Evolutionary conservation across 1,139 yeast genomes (phyloP).

Genomic region (Scheffersomyces stambukii): DNA sequence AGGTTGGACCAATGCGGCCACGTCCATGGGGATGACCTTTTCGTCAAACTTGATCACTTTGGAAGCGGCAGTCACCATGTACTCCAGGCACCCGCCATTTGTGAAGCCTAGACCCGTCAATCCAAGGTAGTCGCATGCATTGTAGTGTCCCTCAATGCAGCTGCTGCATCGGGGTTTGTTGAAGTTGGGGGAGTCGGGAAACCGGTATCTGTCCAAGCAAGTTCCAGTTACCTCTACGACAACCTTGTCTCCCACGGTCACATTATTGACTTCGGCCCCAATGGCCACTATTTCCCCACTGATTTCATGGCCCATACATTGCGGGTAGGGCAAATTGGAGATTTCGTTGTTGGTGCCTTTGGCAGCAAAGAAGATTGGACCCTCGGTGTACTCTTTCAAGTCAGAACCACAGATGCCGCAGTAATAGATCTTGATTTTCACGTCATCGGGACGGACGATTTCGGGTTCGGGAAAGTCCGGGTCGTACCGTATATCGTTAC

Average conservation of each 20-base stretch:
- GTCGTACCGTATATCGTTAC: slow-evolving; percentile 43
- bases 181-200: slow-evolving; percentile 23
- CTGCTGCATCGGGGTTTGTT: slow-evolving; percentile 32
- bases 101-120: slow-evolving; percentile 42
- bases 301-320: slow-evolving; percentile 52
- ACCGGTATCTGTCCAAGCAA: slow-evolving; percentile 36
- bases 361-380: slow-evolving; percentile 44
- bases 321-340: slow-evolving; percentile 16
- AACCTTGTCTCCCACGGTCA: slow-evolving; percentile 40
- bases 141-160: slow-evolving; percentile 40
- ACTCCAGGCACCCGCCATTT: slow-evolving; percentile 45
- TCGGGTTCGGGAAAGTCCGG: slow-evolving; percentile 40
- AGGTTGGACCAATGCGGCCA: slow-evolving; percentile 45
- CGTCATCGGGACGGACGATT: slow-evolving; percentile 40
- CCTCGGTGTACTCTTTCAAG: slow-evolving; percentile 49
- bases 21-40: slow-evolving; percentile 34
- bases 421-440: slow-evolving; percentile 46
- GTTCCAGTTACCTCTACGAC: slow-evolving; percentile 52
- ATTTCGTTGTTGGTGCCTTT: slow-evolving; percentile 17
- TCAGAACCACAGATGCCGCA: slow-evolving; percentile 63
- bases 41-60: slow-evolving; percentile 33
- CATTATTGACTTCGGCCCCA: slow-evolving; percentile 16
- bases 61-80: slow-evolving; percentile 29
- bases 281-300: slow-evolving; percentile 38
- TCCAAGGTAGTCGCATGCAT: slow-evolving; percentile 43